Evolutionary conservation across 495 filamentous ascomycete species (phyloP).

Genomic region (Xylaria sp.): DNA sequence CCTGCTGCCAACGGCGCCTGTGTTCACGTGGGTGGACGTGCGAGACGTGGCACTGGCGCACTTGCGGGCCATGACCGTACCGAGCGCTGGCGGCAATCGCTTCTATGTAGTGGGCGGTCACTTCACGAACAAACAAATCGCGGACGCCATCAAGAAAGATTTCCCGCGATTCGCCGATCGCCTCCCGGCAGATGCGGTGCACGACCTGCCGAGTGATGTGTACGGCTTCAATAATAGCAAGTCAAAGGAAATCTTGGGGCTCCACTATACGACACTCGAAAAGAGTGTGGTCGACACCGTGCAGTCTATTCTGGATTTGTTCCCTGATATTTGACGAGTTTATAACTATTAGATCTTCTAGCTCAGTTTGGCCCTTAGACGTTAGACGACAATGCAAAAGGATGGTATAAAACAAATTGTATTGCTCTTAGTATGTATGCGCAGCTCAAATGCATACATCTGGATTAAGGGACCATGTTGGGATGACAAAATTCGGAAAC

Average conservation of each 20-base stretch:
- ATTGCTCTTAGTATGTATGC: background rate
- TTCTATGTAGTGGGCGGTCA: slow-evolving; percentile 53
- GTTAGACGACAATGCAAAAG: too few species aligned
- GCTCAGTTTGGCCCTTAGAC: too few species aligned
- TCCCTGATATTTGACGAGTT: slow-evolving; percentile 12
- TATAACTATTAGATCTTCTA: too few species aligned
- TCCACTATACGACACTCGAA: slow-evolving; percentile 48
- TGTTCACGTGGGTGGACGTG: slow-evolving; percentile 52
- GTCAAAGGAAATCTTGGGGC: slow-evolving; percentile 44
- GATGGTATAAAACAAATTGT: slow-evolving; percentile 4
- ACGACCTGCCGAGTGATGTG: slow-evolving; percentile 49
- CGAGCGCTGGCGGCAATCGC: slow-evolving; percentile 49
- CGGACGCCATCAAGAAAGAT: slow-evolving; percentile 37
- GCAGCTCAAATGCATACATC: background rate
- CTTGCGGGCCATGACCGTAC: slow-evolving; percentile 45
- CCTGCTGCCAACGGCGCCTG: slow-evolving; percentile 47
- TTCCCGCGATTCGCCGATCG: slow-evolving; percentile 36
- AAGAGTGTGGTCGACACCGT: slow-evolving; percentile 51
- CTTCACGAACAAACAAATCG: slow-evolving; percentile 52
- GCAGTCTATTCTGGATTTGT: slow-evolving; percentile 36
- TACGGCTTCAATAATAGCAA: slow-evolving; percentile 48
- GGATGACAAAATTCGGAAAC: background rate
- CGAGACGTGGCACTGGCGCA: slow-evolving; percentile 56
- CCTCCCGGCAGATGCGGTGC: slow-evolving; percentile 37
- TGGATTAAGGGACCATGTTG: background rate